phyloP scores from a whole-genome alignment of 1,139 yeast genomes.

The Candida sanyaensis region DNA sequence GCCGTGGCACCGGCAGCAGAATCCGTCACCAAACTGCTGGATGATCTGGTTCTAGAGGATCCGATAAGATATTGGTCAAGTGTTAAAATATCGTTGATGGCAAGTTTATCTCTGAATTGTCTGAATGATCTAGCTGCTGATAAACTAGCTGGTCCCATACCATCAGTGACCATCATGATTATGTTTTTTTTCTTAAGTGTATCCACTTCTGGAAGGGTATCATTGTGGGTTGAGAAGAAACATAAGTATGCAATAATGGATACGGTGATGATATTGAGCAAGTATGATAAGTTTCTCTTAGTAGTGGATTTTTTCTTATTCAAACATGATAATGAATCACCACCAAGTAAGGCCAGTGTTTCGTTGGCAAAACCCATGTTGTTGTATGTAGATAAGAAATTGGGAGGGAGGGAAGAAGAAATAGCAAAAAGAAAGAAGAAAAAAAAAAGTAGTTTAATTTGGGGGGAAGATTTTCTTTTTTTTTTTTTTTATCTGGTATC shows the following conservation, averaged over 20 bases:
- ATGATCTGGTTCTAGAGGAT: slow-evolving; percentile 74
- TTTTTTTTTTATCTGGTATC: background rate
- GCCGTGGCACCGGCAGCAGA: slow-evolving; percentile 97
- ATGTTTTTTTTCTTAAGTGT: slow-evolving; percentile 50
- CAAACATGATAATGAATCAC: slow-evolving; percentile 11
- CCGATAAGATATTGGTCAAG: slow-evolving; percentile 74
- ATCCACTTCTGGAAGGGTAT: slow-evolving; percentile 10
- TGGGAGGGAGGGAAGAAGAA: background rate
- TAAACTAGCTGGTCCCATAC: slow-evolving; percentile 87
- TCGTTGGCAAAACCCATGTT: slow-evolving; percentile 9
- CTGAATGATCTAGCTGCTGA: slow-evolving; percentile 72
- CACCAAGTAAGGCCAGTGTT: slow-evolving; percentile 15
- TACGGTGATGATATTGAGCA: slow-evolving; percentile 15
- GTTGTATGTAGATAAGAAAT: background rate
- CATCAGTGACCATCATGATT: slow-evolving; percentile 87
- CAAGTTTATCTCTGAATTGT: slow-evolving; percentile 50
- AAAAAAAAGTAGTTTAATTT: no score
- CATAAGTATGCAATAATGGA: slow-evolving; percentile 14
- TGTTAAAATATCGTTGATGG: slow-evolving; percentile 52
- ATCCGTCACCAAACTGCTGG: slow-evolving; percentile 74
- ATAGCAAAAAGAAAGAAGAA: slow-evolving; percentile 2
- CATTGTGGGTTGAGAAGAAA: slow-evolving; percentile 7
- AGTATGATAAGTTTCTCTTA: slow-evolving; percentile 12
- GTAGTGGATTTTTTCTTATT: slow-evolving; percentile 9
- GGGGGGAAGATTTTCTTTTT: no score